A percentile compares a stretch with the other conserved stretches of the same genome.
Evolutionary conservation across 2,329 filamentous ascomycete genomes (phyloP).

Genomic region (Moelleriella libera): DNA sequence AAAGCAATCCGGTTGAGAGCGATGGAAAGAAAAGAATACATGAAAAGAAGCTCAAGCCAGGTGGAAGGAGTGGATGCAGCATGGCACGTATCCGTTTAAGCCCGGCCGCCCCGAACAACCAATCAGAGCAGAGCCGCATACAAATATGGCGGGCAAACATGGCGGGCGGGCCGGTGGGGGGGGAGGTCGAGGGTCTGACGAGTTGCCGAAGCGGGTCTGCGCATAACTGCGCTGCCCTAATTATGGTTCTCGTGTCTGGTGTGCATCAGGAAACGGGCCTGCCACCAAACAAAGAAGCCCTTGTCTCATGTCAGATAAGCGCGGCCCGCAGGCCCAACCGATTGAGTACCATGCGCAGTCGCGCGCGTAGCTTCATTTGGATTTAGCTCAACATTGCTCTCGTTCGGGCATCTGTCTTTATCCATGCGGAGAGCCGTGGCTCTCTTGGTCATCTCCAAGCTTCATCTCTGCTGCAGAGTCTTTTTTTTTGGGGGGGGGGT

Average conservation of each 20-base stretch:
- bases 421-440: too few relatives aligned
- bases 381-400: not conserved
- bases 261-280: not conserved
- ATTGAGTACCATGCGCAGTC: not conserved
- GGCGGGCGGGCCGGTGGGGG: too few relatives aligned
- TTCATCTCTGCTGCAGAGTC: too few relatives aligned
- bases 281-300: not conserved
- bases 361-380: not conserved
- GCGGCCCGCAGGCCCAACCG: constrained; percentile 5
- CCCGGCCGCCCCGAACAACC: constrained; percentile 1
- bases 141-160: not conserved
- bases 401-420: too few relatives aligned
- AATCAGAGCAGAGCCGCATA: not conserved
- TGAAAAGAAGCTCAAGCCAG: constrained; percentile 1
- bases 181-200: not conserved
- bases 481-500: too few relatives aligned
- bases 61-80: not conserved
- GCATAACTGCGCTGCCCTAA: not conserved
- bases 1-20: not conserved
- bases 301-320: constrained; percentile 7
- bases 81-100: constrained; percentile 2
- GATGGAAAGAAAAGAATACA: not conserved
- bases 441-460: too few relatives aligned
- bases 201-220: not conserved
- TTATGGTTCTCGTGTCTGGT: not conserved